Percentiles rank a stretch among this genome's conserved stretches.
Conservation (phyloP, 2,329 filamentous ascomycete species). For the Ophiostoma pallidulum region DNA sequence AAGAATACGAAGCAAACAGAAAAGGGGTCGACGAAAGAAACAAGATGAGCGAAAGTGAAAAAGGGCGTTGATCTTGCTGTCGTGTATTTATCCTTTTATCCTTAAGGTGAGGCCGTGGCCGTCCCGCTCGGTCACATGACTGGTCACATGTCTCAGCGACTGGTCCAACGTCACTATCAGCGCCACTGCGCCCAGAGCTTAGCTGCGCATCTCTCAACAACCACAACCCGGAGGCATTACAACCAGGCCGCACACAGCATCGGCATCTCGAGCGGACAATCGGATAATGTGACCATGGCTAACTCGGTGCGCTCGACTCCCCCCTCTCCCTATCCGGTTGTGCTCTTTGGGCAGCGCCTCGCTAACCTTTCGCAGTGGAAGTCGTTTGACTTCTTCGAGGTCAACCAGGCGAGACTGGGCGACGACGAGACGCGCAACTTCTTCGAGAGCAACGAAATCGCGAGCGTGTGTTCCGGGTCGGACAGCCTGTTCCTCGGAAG, state of each 20-base stretch:
- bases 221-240: not conserved
- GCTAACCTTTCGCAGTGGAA: conserved; percentile 62
- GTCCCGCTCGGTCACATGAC: too few relatives aligned
- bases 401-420: conserved; percentile 68
- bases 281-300: conserved; percentile 25
- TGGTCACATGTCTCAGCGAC: too few relatives aligned
- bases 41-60: not conserved
- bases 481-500: conserved; percentile 85
- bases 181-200: not conserved
- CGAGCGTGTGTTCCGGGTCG: conserved; percentile 75
- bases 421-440: conserved; percentile 70
- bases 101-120: too few relatives aligned
- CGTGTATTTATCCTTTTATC: too few relatives aligned
- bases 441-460: conserved; percentile 75
- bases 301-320: conserved; percentile 20
- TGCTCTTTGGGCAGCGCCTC: not conserved
- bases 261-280: conserved; percentile 15
- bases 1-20: too few relatives aligned
- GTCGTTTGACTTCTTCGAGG: conserved; percentile 99
- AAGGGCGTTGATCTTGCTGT: not conserved
- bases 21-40: too few relatives aligned
- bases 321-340: not conserved
- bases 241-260: not conserved
- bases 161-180: conserved; percentile 5
- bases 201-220: not conserved